phyloP scores from a whole-genome alignment of 192 early-diverging fungal genomes.

The Backusella psychrophila region DNA sequence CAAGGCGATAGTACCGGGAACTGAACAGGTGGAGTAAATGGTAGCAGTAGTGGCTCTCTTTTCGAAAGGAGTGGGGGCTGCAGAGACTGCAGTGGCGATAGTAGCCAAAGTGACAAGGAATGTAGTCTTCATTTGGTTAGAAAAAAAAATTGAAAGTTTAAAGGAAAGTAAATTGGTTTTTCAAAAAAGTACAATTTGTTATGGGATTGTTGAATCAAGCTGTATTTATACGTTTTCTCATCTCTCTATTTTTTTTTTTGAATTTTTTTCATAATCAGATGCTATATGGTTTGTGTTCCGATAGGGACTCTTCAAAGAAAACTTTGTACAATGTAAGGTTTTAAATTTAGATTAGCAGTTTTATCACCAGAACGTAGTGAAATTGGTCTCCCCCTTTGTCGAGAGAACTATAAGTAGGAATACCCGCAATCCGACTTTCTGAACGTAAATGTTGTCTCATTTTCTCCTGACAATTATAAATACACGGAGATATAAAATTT shows the following conservation, averaged over 20 bases:
- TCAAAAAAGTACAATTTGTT: neutral
- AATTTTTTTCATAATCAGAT: neutral
- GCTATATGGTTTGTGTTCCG: neutral
- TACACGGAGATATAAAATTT: neutral
- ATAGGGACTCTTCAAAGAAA: neutral
- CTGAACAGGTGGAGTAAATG: neutral
- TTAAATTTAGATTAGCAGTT: constrained; percentile 3
- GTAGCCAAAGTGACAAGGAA: constrained; percentile 14
- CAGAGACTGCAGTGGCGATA: constrained; percentile 12
- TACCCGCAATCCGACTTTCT: neutral
- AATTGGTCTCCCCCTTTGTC: neutral
- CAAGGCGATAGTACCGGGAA: constrained; percentile 46
- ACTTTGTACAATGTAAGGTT: neutral
- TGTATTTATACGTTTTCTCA: neutral
- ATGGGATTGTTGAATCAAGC: neutral
- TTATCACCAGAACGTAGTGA: neutral
- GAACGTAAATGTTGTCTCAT: neutral
- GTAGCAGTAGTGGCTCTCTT: constrained; percentile 10
- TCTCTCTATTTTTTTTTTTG: neutral
- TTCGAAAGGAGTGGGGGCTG: constrained; percentile 3
- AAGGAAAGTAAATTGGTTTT: constrained; percentile 9
- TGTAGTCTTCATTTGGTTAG: neutral
- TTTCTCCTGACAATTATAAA: neutral
- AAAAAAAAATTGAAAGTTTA: neutral
- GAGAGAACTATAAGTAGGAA: neutral